These are phyloP conservation scores for Cercospora sesami DNA, from an alignment of 2,329 filamentous ascomycete species.

Conservation along the genomic window DNA sequence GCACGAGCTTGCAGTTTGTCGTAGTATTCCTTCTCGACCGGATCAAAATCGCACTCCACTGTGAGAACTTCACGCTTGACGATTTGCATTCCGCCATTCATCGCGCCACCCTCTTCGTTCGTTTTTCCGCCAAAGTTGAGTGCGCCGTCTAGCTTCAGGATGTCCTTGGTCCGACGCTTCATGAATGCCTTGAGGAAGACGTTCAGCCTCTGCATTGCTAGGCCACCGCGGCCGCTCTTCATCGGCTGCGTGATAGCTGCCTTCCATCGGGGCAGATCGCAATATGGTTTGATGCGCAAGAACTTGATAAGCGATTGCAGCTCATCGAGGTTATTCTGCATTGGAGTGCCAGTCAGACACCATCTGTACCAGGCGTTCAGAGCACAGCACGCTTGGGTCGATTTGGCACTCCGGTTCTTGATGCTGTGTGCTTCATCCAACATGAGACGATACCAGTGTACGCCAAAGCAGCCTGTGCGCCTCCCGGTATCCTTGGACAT, in stretches of 20 bases:
- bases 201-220: slow-evolving; percentile 84
- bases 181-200: slow-evolving; percentile 88
- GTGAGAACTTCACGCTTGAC: slow-evolving; percentile 86
- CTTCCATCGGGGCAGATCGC: slow-evolving; percentile 83
- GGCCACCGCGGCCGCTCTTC: slow-evolving; percentile 83
- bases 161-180: slow-evolving; percentile 97
- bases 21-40: slow-evolving; percentile 82
- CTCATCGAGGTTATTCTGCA: slow-evolving; percentile 98
- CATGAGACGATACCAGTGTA: slow-evolving; percentile 94
- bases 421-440: slow-evolving; percentile 97
- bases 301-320: slow-evolving; percentile 92
- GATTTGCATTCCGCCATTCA: slow-evolving; percentile 75
- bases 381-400: slow-evolving; percentile 87
- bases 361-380: slow-evolving; percentile 85
- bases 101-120: slow-evolving; percentile 53
- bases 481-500: slow-evolving; percentile 60
- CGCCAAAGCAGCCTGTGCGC: slow-evolving; percentile 81
- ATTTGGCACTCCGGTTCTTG: slow-evolving; percentile 96
- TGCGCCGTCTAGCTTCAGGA: slow-evolving; percentile 84
- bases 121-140: slow-evolving; percentile 72
- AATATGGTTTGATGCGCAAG: slow-evolving; percentile 85
- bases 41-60: slow-evolving; percentile 73
- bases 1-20: slow-evolving; percentile 78
- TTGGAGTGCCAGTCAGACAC: slow-evolving; percentile 93
- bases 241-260: slow-evolving; percentile 86